phyloP scores from a whole-genome alignment of 352 stramenopile species.

The Globisporangium abappressorium region DNA sequence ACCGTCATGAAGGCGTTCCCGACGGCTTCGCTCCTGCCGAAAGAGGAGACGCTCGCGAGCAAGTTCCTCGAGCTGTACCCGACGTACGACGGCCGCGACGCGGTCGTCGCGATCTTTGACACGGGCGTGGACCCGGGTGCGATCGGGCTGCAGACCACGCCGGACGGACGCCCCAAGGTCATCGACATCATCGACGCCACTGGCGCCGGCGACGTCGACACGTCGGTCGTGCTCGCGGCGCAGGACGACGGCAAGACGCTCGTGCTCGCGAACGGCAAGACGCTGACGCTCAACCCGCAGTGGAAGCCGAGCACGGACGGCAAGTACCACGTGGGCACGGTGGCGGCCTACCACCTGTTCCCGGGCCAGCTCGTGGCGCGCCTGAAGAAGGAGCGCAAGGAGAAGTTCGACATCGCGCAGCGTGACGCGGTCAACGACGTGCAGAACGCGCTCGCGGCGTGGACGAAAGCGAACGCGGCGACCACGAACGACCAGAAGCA shows the following conservation, averaged over 20 bases:
- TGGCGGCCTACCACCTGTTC: conserved; percentile 89
- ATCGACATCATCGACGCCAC: conserved; percentile 96
- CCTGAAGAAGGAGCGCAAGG: conserved; percentile 79
- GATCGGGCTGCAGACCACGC: conserved; percentile 79
- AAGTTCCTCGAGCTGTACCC: conserved; percentile 80
- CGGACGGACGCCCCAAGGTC: conserved; percentile 90
- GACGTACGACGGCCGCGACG: conserved; percentile 86
- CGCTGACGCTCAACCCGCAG: conserved; percentile 73
- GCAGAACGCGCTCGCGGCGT: conserved; percentile 57
- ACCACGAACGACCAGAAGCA: conserved; percentile 54
- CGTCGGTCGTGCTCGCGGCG: conserved; percentile 52
- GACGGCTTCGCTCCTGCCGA: conserved; percentile 78
- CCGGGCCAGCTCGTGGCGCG: conserved; percentile 65
- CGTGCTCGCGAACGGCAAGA: conserved; percentile 33
- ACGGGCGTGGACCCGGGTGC: conserved; percentile 94
- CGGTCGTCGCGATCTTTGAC: conserved; percentile 95
- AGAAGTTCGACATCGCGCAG: conserved; percentile 76
- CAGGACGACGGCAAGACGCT: conserved; percentile 52
- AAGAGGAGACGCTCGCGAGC: conserved; percentile 88
- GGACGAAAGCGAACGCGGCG: conserved; percentile 56
- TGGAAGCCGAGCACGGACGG: conserved; percentile 53
- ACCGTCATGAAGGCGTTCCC: conserved; percentile 57
- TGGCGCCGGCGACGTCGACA: conserved; percentile 92
- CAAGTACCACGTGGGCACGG: conserved; percentile 83
- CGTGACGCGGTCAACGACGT: conserved; percentile 61